Evolutionary conservation across 495 filamentous ascomycete genomes (phyloP).

Genomic region (Lophiotrema nucula): DNA sequence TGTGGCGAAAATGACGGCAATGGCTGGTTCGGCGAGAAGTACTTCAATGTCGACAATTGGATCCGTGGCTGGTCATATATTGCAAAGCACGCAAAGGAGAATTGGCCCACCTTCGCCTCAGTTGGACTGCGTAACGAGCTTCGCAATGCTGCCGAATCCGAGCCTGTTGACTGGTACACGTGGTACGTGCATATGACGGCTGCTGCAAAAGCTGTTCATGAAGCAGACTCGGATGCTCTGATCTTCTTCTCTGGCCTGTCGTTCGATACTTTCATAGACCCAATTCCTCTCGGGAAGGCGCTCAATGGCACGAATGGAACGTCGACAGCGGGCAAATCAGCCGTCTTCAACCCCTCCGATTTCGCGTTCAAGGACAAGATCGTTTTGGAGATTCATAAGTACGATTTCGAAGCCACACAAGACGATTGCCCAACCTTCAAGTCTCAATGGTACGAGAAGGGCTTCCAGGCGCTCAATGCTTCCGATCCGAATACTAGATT

Average conservation of each 20-base stretch:
- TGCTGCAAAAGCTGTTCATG: conserved; percentile 15
- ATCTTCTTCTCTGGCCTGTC: conserved; percentile 25
- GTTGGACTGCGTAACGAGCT: conserved; percentile 21
- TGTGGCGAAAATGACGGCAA: conserved; percentile 54
- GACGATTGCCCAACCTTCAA: conserved; percentile 36
- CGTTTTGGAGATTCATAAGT: conserved; percentile 55
- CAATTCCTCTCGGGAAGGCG: conserved; percentile 17
- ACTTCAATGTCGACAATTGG: conserved; percentile 22
- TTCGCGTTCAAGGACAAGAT: conserved; percentile 41
- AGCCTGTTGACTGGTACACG: conserved; percentile 23
- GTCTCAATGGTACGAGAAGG: conserved; percentile 43
- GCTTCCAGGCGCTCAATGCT: conserved; percentile 40
- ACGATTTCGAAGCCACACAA: conserved; percentile 34
- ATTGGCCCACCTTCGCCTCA: conserved; percentile 18
- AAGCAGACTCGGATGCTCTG: conserved; percentile 8
- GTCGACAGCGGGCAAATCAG: conserved; percentile 6
- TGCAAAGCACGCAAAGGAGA: conserved; percentile 15
- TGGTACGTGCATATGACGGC: conserved; percentile 21
- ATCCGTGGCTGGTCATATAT: conserved; percentile 23
- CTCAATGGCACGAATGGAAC: conserved; percentile 13
- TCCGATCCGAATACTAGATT: conserved; percentile 47
- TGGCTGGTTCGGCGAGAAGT: conserved; percentile 46
- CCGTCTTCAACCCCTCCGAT: conserved; percentile 8
- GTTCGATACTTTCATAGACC: conserved; percentile 19
- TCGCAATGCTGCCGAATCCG: conserved; percentile 2